Evolutionary conservation across 257 asterid genomes (phyloP), one percentile per base, ranked within the genome.

Genomic region (Ilex asprella): DNA sequence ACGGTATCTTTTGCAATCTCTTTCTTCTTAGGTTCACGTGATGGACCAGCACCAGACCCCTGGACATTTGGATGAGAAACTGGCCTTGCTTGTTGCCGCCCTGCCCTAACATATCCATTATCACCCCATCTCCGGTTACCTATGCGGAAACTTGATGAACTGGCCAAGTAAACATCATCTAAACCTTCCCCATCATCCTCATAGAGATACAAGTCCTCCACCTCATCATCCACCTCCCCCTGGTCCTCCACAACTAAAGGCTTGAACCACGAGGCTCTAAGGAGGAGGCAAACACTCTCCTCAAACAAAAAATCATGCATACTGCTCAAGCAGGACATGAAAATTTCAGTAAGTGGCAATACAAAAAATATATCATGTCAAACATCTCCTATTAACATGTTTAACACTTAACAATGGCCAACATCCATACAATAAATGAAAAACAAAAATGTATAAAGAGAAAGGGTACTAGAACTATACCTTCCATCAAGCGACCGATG

Each of bases 401-500:
- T 21, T 10, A 46, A 2, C 52, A 46, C 3, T 0, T 6, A 21
- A 21, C 27, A 21, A 21, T 21, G 27, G 27, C 27, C 27, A 21
- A 21, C 27, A 21, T 21, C 2, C 14, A 49, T 35, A 7, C 41
- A 35, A 7, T 35, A 35, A 35, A 35, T 35, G 8, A 49, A 49
- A 49, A 49, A 7, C 10, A 6, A 7, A 49, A 55, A 41, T 13
- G 49, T 27, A 58, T 8, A 44, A 6, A 62, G 13, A 70, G 55
- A 27, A 58, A 39, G 52, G 10, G 50, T 41, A n/a, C 31, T 46
- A 56, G 52, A 41, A 43, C 30, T 66, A 39, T 82, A 89, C 98
- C 96, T 86, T 62, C 98, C 98, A 78, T 92, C 97, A 68, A 92
- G 96, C n/a, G 87, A 71, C 14, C 96, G 98, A 64, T 82, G 95